Conservation (phyloP, 345 rosid species). For the Kandelia obovata region DNA sequence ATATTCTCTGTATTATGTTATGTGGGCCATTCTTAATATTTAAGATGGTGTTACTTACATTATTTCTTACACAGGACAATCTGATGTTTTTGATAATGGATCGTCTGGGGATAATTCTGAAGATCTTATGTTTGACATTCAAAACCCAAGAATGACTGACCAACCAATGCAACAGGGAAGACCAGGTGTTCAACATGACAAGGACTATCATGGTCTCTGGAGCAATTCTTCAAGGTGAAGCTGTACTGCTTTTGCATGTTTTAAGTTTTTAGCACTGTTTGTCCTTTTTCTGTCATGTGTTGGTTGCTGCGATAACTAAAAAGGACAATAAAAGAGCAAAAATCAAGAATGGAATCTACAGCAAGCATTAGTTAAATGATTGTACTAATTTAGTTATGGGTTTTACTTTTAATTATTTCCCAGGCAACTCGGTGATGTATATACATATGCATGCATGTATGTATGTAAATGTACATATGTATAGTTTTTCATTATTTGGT, state of each 20-base stretch:
- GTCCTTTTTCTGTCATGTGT: constrained; percentile 2
- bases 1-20: background rate
- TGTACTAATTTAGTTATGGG: no score
- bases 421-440: no score
- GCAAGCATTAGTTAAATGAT: background rate
- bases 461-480: no score
- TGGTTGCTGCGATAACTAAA: background rate
- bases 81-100: constrained; percentile 70
- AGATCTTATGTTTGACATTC: constrained; percentile 69
- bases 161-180: constrained; percentile 42
- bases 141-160: constrained; percentile 51
- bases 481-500: no score
- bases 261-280: background rate
- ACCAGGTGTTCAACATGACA: constrained; percentile 35
- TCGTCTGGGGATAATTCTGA: constrained; percentile 87
- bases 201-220: constrained; percentile 54
- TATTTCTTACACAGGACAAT: constrained; percentile 44
- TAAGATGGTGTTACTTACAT: background rate
- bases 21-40: no score
- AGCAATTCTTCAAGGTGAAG: constrained; percentile 65
- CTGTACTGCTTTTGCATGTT: background rate
- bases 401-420: no score
- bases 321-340: background rate
- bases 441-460: no score
- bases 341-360: background rate